Conservation (phyloP, 2,329 filamentous ascomycete species). For the Pezizomycotina sp. region DNA sequence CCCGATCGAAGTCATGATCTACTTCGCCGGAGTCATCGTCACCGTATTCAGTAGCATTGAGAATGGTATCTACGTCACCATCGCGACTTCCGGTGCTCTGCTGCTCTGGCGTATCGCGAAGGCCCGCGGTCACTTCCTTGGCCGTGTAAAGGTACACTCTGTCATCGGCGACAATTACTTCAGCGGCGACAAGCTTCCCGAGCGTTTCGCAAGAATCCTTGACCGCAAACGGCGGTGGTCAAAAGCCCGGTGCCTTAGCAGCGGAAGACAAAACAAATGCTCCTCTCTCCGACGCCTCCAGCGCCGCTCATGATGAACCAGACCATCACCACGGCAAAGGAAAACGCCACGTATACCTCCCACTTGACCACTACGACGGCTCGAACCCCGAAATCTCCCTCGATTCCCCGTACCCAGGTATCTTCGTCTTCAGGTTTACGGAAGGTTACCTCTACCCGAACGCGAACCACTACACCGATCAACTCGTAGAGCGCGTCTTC, state of each 20-base stretch:
- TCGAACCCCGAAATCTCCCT: conserved; percentile 71
- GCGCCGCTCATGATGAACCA: conserved; percentile 28
- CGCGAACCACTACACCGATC: conserved; percentile 72
- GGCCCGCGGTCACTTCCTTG: conserved; percentile 68
- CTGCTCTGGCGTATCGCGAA: conserved; percentile 72
- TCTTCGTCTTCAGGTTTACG: conserved; percentile 90
- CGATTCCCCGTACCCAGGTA: conserved; percentile 69
- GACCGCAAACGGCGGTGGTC: no score
- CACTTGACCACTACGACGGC: conserved; percentile 72
- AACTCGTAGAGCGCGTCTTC: conserved; percentile 53
- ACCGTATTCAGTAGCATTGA: conserved; percentile 82
- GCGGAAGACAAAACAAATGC: no score
- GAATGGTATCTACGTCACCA: conserved; percentile 77
- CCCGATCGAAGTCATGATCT: conserved; percentile 77
- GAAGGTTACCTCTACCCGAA: conserved; percentile 97
- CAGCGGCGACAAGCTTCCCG: conserved; percentile 42
- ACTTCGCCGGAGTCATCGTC: conserved; percentile 81
- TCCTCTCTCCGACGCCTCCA: no score
- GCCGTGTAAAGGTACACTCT: conserved; percentile 67
- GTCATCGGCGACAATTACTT: conserved; percentile 56
- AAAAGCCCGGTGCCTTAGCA: no score
- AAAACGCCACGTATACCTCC: conserved; percentile 64
- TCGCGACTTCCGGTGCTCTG: conserved; percentile 57
- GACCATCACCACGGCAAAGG: conserved; percentile 33
- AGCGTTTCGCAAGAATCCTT: no score